Conservation (phyloP, 1,284 basidiomycete species). For the Ustilago esculenta region DNA sequence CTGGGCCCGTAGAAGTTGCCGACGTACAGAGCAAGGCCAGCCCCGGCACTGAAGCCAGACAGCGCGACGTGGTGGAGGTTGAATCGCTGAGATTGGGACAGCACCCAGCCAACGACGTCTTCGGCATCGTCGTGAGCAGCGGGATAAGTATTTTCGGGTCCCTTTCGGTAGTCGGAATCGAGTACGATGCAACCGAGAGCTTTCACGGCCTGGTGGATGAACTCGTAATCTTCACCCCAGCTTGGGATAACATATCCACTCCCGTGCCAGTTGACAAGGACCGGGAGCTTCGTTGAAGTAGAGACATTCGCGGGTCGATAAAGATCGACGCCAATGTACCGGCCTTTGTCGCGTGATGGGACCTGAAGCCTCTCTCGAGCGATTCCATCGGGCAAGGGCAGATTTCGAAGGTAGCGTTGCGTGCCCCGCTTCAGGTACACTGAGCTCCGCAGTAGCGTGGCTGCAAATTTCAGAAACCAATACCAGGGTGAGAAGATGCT, state of each 20-base stretch:
- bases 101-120: slow-evolving; percentile 46
- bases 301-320: slow-evolving; percentile 25
- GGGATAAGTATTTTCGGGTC: slow-evolving; percentile 56
- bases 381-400: slow-evolving; percentile 10
- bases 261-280: slow-evolving; percentile 43
- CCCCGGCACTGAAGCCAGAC: slow-evolving; percentile 60
- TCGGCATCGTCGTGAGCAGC: slow-evolving; percentile 46
- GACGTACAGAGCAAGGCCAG: slow-evolving; percentile 46
- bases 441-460: slow-evolving; percentile 8
- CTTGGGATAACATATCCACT: slow-evolving; percentile 40
- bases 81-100: slow-evolving; percentile 39
- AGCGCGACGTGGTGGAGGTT: slow-evolving; percentile 37
- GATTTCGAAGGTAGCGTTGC: slow-evolving; percentile 20
- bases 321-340: slow-evolving; percentile 33
- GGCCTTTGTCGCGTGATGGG: slow-evolving; percentile 34
- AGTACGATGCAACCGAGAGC: slow-evolving; percentile 26
- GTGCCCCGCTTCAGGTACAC: slow-evolving; percentile 27
- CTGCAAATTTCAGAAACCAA: slow-evolving; percentile 35
- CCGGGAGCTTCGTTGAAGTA: slow-evolving; percentile 16
- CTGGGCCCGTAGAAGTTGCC: slow-evolving; percentile 29
- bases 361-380: slow-evolving; percentile 24
- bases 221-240: slow-evolving; percentile 41
- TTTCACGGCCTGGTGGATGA: slow-evolving; percentile 21
- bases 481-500: slow-evolving; percentile 36
- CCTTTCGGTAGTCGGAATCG: slow-evolving; percentile 60